Conservation (phyloP, 1,284 basidiomycete genomes). For the Amylostereum chailletii region DNA sequence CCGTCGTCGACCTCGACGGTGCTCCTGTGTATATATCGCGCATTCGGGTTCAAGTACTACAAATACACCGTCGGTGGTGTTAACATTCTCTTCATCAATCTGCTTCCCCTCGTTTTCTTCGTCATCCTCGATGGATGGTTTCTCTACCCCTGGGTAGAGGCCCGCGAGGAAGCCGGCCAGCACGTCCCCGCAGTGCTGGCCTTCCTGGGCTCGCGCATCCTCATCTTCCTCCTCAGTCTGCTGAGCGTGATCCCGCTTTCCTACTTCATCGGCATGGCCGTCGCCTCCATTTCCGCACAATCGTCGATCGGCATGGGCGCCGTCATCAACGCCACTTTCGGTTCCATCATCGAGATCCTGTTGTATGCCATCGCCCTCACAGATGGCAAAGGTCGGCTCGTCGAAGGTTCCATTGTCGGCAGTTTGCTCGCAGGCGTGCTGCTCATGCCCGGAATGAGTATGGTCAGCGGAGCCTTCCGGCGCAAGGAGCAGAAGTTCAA, state of each 20-base stretch:
- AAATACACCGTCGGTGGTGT: constrained; percentile 99
- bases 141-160: constrained; percentile 66
- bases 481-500: constrained; percentile 98
- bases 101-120: constrained; percentile 90
- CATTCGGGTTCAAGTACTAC: constrained; percentile 90
- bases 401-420: constrained; percentile 96
- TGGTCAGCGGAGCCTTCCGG: constrained; percentile 90
- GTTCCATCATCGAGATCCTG: constrained; percentile 96
- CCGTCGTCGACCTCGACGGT: constrained; percentile 78
- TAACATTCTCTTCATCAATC: constrained; percentile 98
- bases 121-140: constrained; percentile 91
- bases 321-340: constrained; percentile 99
- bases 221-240: constrained; percentile 84
- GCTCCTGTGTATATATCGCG: constrained; percentile 91
- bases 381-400: constrained; percentile 85
- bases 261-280: constrained; percentile 99
- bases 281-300: constrained; percentile 96
- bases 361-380: constrained; percentile 88
- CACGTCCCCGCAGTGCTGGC: constrained; percentile 62
- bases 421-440: constrained; percentile 91
- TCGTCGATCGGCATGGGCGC: constrained; percentile 99
- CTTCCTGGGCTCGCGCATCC: constrained; percentile 63
- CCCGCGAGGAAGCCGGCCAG: constrained; percentile 37
- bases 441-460: constrained; percentile 94
- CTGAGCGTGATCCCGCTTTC: constrained; percentile 94